These are phyloP conservation scores for Aureobasidium musti DNA, from an alignment of 2,329 filamentous ascomycete species.

Conservation along the genomic window DNA sequence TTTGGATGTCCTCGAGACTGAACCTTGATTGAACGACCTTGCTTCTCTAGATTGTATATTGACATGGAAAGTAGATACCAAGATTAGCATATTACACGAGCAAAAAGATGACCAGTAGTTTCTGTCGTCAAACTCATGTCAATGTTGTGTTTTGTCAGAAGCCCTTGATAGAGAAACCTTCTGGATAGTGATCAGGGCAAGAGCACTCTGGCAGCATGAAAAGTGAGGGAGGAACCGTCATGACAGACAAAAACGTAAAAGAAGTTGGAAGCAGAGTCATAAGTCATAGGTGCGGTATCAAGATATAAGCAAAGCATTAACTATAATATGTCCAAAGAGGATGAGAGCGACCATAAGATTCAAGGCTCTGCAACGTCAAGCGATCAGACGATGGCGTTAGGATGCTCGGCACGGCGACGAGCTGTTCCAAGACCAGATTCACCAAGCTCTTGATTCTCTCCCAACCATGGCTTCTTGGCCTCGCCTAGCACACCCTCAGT, in stretches of 20 bases:
- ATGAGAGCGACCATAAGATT: neutral
- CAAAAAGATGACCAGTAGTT: too few species aligned
- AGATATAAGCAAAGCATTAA: neutral
- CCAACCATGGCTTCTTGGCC: conserved; percentile 92
- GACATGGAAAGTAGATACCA: too few species aligned
- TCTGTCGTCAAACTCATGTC: too few species aligned
- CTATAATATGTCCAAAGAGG: neutral
- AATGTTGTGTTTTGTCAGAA: too few species aligned
- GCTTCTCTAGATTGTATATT: too few species aligned
- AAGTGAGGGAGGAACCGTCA: too few species aligned
- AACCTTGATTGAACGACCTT: too few species aligned
- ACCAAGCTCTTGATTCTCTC: conserved; percentile 78
- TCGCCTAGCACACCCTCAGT: conserved; percentile 81
- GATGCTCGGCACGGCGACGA: conserved; percentile 59
- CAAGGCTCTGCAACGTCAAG: neutral
- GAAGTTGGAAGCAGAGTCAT: neutral
- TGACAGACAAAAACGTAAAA: neutral
- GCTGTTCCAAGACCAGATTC: conserved; percentile 82
- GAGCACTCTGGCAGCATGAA: too few species aligned
- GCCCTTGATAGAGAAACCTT: too few species aligned
- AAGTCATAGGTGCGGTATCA: neutral
- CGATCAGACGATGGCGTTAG: conserved; percentile 18
- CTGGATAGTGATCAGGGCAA: too few species aligned
- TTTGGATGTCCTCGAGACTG: too few species aligned
- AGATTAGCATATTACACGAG: too few species aligned